A percentile compares a stretch with the other conserved stretches of the same genome.
Evolutionary conservation across 306 rosid species (phyloP).

Genomic region (Citrullus colocynthis): DNA sequence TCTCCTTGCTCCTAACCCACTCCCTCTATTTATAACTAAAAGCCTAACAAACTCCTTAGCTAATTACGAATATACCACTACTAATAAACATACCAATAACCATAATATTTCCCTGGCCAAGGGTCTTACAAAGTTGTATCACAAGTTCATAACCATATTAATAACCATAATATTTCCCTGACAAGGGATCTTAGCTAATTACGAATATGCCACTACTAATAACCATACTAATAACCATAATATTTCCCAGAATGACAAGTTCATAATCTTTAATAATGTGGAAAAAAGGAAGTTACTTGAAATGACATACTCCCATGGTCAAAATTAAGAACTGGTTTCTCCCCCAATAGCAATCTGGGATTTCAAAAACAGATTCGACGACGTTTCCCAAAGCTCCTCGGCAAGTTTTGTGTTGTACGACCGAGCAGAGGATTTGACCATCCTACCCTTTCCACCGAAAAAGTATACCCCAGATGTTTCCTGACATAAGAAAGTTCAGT

Average conservation of each 20-base stretch:
- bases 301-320: background rate
- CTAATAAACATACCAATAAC: too few relatives aligned
- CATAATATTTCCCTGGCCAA: too few relatives aligned
- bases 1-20: too few relatives aligned
- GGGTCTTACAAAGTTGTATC: too few relatives aligned
- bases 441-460: conserved; percentile 67
- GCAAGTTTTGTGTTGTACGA: conserved; percentile 43
- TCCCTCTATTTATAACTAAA: too few relatives aligned
- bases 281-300: background rate
- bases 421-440: conserved; percentile 40
- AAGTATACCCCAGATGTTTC: conserved; percentile 62
- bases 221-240: too few relatives aligned
- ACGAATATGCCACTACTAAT: too few relatives aligned
- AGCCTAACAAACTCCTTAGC: too few relatives aligned
- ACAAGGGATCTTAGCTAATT: too few relatives aligned
- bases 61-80: too few relatives aligned
- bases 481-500: conserved; percentile 23
- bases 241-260: background rate
- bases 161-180: too few relatives aligned
- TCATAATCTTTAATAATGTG: background rate
- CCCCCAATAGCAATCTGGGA: conserved; percentile 35
- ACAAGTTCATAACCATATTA: background rate
- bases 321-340: background rate
- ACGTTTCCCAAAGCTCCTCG: conserved; percentile 57
- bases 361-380: conserved; percentile 33